Evolutionary conservation across 192 early-diverging fungal genomes (phyloP).

Genomic region (Diversispora eburnea): DNA sequence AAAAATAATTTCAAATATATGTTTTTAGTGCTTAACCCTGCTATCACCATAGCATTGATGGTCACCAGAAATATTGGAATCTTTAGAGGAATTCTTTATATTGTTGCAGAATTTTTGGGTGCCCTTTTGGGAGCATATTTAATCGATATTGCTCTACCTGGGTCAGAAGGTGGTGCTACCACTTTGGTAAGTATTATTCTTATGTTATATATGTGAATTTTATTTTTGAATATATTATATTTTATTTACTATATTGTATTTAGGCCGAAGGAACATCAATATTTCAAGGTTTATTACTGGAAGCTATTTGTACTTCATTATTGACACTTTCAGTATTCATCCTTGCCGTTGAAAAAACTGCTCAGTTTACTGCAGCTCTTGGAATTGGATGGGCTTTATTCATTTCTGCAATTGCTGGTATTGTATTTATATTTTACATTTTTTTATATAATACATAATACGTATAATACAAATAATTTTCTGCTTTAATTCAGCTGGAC

Average conservation of each 20-base stretch:
- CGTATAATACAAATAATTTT: neutral
- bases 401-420: constrained; percentile 12
- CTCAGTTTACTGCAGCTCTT: neutral
- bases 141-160: neutral
- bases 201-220: neutral
- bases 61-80: too few relatives aligned
- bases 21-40: constrained; percentile 9
- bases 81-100: neutral
- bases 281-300: neutral
- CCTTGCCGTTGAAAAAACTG: neutral
- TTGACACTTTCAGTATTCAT: neutral
- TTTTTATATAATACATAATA: neutral
- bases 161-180: neutral
- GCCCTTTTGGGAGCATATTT: neutral
- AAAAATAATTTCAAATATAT: neutral
- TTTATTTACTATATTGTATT: neutral
- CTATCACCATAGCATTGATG: constrained; percentile 3
- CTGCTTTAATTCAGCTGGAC: neutral
- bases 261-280: neutral
- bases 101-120: neutral
- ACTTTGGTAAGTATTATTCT: neutral
- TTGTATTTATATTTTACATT: neutral
- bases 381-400: constrained; percentile 6
- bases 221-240: neutral
- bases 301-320: constrained; percentile 2